Conservation (phyloP, 768 basidiomycete species). For the Leccinum pellstonianum region DNA sequence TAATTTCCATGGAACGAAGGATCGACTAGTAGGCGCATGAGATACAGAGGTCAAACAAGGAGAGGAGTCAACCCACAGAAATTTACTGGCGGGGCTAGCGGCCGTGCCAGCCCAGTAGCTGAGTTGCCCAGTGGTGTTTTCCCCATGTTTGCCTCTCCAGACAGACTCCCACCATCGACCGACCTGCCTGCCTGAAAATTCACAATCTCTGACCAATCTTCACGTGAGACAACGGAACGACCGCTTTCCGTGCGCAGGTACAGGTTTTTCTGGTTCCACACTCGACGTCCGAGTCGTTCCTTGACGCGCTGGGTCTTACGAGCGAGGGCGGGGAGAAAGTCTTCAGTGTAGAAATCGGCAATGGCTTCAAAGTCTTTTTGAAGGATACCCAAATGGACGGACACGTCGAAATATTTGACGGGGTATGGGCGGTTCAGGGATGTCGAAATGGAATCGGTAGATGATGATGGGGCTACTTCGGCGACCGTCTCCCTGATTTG, state of each 20-base stretch:
- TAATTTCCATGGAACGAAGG: conserved; percentile 22
- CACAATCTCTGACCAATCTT: conserved; percentile 51
- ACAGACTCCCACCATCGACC: neutral
- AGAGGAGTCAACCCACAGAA: conserved; percentile 24
- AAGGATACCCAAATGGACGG: conserved; percentile 57
- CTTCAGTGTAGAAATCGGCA: conserved; percentile 37
- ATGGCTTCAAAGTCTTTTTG: conserved; percentile 54
- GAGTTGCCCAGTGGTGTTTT: conserved; percentile 10
- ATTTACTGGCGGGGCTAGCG: conserved; percentile 12
- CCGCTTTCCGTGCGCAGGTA: conserved; percentile 40
- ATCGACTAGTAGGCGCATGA: conserved; percentile 20
- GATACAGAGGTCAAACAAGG: neutral
- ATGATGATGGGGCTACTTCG: neutral
- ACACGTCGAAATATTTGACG: conserved; percentile 43
- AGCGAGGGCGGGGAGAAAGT: conserved; percentile 43
- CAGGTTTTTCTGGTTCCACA: conserved; percentile 60
- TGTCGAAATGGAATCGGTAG: conserved; percentile 23
- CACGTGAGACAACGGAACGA: conserved; percentile 40
- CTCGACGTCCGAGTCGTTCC: conserved; percentile 74
- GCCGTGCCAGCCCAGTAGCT: neutral
- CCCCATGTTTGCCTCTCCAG: neutral
- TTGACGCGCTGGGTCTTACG: conserved; percentile 63
- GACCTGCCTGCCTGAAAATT: conserved; percentile 37
- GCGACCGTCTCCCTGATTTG: neutral
- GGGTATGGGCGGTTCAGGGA: conserved; percentile 19